Conservation (phyloP, 805 yeast genomes). For the Grigorovia jiainica region DNA sequence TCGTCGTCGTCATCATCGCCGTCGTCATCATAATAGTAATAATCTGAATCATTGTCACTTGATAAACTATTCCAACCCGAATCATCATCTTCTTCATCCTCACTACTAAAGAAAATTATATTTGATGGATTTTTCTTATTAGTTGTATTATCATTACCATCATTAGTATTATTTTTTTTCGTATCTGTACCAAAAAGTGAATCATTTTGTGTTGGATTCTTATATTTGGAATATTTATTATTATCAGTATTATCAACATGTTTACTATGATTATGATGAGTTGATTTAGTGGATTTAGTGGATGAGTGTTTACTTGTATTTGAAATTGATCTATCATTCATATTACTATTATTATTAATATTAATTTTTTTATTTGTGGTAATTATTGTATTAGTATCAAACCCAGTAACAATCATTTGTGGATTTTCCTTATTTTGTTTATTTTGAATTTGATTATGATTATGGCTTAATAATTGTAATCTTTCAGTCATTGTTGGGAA, state of each 20-base stretch:
- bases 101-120: conserved; percentile 26
- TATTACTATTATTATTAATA: conserved; percentile 1
- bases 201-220: conserved; percentile 1
- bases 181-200: conserved; percentile 4
- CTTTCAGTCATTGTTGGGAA: conserved; percentile 1
- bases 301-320: not conserved
- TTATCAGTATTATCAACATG: not conserved
- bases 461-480: conserved; percentile 1
- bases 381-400: conserved; percentile 16
- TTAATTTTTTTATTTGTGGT: conserved; percentile 8
- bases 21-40: conserved; percentile 10
- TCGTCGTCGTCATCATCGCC: conserved; percentile 16
- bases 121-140: conserved; percentile 10
- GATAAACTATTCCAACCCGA: conserved; percentile 27
- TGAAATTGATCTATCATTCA: not conserved
- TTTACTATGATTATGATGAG: not conserved
- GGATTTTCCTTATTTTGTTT: not conserved
- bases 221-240: not conserved
- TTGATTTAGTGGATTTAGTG: not conserved
- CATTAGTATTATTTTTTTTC: conserved; percentile 2
- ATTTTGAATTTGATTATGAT: not conserved
- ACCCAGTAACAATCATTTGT: conserved; percentile 15
- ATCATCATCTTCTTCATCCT: conserved; percentile 20
- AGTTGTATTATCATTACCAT: conserved; percentile 3
- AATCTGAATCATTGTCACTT: conserved; percentile 14